Base-by-base conservation (phyloP, 495 filamentous ascomycete genomes). In the Trichoderma gamsii region DNA sequence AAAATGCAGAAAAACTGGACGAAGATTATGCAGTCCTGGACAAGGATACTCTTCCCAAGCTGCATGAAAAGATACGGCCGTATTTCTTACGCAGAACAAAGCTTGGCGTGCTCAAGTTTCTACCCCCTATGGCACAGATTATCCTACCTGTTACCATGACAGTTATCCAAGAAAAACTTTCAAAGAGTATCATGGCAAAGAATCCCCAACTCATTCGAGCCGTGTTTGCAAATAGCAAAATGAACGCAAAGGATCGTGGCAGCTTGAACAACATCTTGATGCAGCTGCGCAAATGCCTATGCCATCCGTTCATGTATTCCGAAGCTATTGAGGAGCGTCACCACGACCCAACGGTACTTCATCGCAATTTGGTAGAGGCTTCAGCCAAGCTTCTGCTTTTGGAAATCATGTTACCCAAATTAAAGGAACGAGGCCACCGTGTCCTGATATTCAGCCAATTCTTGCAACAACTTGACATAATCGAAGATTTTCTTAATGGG, bases 361-460 rank as follows among this genome's bases (percentile, higher is more conserved):
- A 90, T 69, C 86, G 88, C 3, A 96, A 94, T 69, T 82, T 99
- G 23, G 85, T 99, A 6, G 92, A 96, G 73, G 95, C 95, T 2
- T 93, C 92, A 6, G 88, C 91, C 5, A 99, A 99, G 75, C 87
- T 99, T 18, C 84, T 92, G 70, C 79, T 98, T 3, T 80, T 99
- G 12, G 89, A 94, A 66, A 76, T 96, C 29, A 91, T 99, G 87
- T 83, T 99, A 2, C 95, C 96, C 6, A 96, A 92, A 77, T 82
- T 99, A 1, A 87, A 88, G 67, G 88, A 91, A 72, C 85, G 91
- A n/a, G 94, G 94, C 1, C 93, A 99, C 76, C 84, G 95, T 23
- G 93, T 97, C 6, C 79, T 99, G 23, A 90, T 99, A 29, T 99
- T 99, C 80, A 97, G 92, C 76, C 96, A 98, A 74, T 98, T 98